phyloP scores from a whole-genome alignment of 768 basidiomycete genomes.

The Rhizopogon sp. region DNA sequence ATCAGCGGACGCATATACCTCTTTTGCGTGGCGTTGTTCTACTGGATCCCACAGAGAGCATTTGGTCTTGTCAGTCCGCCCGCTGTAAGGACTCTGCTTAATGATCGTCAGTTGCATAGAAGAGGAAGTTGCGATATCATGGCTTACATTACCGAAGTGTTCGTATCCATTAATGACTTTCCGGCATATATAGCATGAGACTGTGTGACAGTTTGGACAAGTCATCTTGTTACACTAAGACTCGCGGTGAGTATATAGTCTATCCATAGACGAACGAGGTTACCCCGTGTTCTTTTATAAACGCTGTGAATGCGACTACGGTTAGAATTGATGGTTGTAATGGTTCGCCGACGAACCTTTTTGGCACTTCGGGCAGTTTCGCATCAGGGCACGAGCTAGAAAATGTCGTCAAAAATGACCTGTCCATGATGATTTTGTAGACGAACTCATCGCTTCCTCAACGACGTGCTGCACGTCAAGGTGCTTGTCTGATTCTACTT shows the following conservation, averaged over 20 bases:
- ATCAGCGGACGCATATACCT: conserved; percentile 34
- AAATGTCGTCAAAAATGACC: conserved; percentile 1
- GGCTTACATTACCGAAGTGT: conserved; percentile 57
- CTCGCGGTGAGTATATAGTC: neutral
- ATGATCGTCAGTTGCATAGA: neutral
- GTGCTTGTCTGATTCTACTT: conserved; percentile 69
- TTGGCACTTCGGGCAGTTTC: conserved; percentile 82
- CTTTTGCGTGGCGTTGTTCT: conserved; percentile 59
- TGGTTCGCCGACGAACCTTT: conserved; percentile 48
- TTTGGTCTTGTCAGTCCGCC: conserved; percentile 32
- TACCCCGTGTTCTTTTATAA: conserved; percentile 78
- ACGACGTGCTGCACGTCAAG: conserved; percentile 72
- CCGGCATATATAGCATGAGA: conserved; percentile 85
- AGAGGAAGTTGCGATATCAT: neutral
- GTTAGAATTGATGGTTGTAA: neutral
- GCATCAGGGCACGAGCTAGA: conserved; percentile 74
- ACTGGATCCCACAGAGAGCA: conserved; percentile 68
- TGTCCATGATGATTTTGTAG: neutral
- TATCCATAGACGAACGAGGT: neutral
- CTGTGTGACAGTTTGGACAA: conserved; percentile 63
- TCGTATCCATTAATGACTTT: conserved; percentile 70
- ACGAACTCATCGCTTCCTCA: conserved; percentile 91
- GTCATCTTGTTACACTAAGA: conserved; percentile 89
- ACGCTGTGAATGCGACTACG: conserved; percentile 40
- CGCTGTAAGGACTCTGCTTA: conserved; percentile 16